A percentile compares a stretch with the other conserved stretches of the same genome.
phyloP scores from a whole-genome alignment of 2,329 filamentous ascomycete species.

The Balansia obtecta region DNA sequence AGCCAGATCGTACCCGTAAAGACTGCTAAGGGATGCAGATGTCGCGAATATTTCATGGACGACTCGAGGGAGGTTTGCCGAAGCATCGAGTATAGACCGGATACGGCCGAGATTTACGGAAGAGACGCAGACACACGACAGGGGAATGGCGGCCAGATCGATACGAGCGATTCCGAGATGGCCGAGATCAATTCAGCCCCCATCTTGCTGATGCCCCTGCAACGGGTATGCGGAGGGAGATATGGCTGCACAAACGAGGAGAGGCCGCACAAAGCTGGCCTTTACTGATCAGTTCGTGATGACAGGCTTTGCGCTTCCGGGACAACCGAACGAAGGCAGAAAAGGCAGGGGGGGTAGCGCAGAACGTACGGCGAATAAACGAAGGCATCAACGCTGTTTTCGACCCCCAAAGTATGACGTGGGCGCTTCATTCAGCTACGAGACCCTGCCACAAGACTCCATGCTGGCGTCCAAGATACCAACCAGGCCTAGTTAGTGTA shows the following conservation, averaged over 20 bases:
- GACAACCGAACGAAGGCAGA: background rate
- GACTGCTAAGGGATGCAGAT: background rate
- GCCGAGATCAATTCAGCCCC: background rate
- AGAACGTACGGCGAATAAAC: background rate
- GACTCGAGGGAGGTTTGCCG: background rate
- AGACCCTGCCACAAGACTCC: background rate
- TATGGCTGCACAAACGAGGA: background rate
- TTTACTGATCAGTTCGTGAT: background rate
- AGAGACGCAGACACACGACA: background rate
- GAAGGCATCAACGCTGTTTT: background rate
- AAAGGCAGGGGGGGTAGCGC: background rate
- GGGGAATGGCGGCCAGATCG: background rate
- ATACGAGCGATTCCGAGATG: background rate
- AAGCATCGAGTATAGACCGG: background rate
- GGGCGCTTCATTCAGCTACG: background rate
- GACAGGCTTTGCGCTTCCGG: background rate
- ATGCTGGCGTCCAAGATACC: background rate
- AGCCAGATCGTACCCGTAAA: background rate
- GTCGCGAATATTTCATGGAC: too few species aligned
- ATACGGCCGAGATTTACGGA: background rate
- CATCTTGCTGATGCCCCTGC: background rate
- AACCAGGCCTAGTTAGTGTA: too few species aligned
- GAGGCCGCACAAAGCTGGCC: background rate
- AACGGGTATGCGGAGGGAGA: background rate
- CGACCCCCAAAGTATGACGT: background rate